These are phyloP conservation scores for Agaricus subrufescens DNA, from an alignment of 768 basidiomycete species.

Conservation along the genomic window DNA sequence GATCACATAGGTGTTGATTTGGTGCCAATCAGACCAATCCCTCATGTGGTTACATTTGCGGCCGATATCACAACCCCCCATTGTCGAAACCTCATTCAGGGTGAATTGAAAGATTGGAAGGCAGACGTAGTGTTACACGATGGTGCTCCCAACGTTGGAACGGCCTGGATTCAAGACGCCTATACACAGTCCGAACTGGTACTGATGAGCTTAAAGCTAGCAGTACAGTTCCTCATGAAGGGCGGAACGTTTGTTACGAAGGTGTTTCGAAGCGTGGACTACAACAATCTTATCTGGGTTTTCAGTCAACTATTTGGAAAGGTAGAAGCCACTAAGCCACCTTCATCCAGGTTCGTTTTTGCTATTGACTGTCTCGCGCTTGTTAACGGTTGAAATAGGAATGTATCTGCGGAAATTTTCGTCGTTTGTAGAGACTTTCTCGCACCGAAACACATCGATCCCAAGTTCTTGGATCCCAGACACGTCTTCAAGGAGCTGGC, in stretches of 20 bases:
- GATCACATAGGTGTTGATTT: conserved; percentile 77
- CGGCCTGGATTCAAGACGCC: conserved; percentile 98
- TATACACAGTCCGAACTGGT: conserved; percentile 97
- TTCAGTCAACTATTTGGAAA: conserved; percentile 94
- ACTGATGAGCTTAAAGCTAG: conserved; percentile 90
- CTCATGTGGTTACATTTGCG: conserved; percentile 85
- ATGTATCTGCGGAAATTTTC: conserved; percentile 99
- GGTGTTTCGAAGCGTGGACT: conserved; percentile 96
- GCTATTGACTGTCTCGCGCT: background rate
- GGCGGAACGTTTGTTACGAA: conserved; percentile 97
- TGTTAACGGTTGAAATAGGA: conserved; percentile 43
- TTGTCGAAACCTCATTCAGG: conserved; percentile 82
- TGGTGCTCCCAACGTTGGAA: conserved; percentile 98
- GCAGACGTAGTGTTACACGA: conserved; percentile 98
- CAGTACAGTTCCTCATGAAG: conserved; percentile 89
- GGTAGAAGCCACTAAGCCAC: conserved; percentile 98
- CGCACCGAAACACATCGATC: conserved; percentile 93
- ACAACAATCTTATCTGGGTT: conserved; percentile 98
- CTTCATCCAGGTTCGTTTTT: conserved; percentile 79
- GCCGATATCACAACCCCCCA: conserved; percentile 91
- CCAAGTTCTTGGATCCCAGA: conserved; percentile 95
- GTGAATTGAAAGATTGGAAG: conserved; percentile 97
- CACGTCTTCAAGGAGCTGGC: conserved; percentile 95
- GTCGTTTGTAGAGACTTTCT: conserved; percentile 95
- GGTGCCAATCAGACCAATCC: conserved; percentile 94